Base-by-base conservation (phyloP, 495 filamentous ascomycete genomes). In the Mycothermus thermophilus region DNA sequence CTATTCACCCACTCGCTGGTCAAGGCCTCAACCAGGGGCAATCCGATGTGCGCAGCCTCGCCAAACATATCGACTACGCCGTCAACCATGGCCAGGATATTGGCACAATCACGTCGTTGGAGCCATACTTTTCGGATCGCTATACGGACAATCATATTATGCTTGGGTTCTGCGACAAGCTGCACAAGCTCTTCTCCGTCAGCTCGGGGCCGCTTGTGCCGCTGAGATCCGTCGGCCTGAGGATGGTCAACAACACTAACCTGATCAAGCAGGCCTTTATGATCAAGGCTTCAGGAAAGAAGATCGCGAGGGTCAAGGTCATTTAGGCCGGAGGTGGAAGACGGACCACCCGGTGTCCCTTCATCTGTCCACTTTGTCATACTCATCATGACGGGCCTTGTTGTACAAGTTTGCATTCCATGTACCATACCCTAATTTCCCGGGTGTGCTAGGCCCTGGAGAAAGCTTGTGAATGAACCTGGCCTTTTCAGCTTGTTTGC, bases 1-100 rank as follows among this genome's bases (percentile, higher is more conserved):
- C 85, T 17, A 75, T 93, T 46, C 90, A 97, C 53, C 90, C 90
- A 0, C 73, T 97, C 17, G 90, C 86, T 1, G 90, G 90, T 4
- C 90, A 96, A 53, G 90, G 90, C 1, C 69, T 97, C 11, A 97
- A 97, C 50, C 83, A 92, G 46, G 90, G 90, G 3, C 74, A 93
- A 36, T 83, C 73, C 12, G 90, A 97, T 52, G 78, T 88, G 1
- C 72, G 82, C 34, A 75, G 77, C 25, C 69, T 97, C 5, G 74
- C 73, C 7, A 62, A 62, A 27, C 77, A 75, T 0, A 77, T 97
- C 34, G 71, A 78, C 42, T 77, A 78, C 38, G 83, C 84, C 4
- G 77, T 92, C 15, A 60, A 59, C 28, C 76, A 87, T 48, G 90
- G 57, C 1, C 77, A 80, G 64, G 90, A 97, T 55, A 74, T 95